Base-by-base conservation (phyloP, 345 rosid species). In the Rhizophora mangle region DNA sequence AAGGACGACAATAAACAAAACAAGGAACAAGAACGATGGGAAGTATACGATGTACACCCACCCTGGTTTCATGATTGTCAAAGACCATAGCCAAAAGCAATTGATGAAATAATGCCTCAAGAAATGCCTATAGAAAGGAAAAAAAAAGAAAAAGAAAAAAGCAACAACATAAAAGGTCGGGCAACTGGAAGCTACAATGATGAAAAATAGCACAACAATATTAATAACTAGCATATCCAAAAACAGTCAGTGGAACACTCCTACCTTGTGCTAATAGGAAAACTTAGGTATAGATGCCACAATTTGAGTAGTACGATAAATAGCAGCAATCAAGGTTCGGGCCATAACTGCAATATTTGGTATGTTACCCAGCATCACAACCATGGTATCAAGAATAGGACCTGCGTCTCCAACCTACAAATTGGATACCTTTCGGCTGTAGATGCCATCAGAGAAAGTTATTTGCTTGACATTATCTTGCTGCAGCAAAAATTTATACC, bases 21-120 rank as follows among this genome's bases (percentile, higher is more conserved):
- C 84, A 80, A 56, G 96, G 96, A 63, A 89, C 87, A 34, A 89
- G 83, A 69, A 87, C 89, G 64, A 84, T 80, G 18, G 96, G 87
- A 63, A 89, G 87, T 80, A 85, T 83, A 67, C 85, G 81, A 60
- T 89, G 90, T 6, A 92, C 90, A 13, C 88, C 95, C 69, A 84
- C 79, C 77, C 95, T 81, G 10, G 87, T 82, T 76, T 85, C 89
- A 65, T 82, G 85, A 79, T 89, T 89, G 51, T 83, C 79, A 74
- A 72, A 73, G 62, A 85, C 86, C 96, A 87, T 85, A 53, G 88
- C 87, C 70, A 83, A 82, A 60, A 87, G 92, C 69, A 87, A 66
- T 39, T 85, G 90, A 78, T 84, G 89, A 77, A 89, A 85, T 26
- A 84, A 79, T 62, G 89, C 85, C 80, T 85, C 88, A 16, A 90